phyloP scores from a whole-genome alignment of 345 rosid species.

The Citrus australasica region DNA sequence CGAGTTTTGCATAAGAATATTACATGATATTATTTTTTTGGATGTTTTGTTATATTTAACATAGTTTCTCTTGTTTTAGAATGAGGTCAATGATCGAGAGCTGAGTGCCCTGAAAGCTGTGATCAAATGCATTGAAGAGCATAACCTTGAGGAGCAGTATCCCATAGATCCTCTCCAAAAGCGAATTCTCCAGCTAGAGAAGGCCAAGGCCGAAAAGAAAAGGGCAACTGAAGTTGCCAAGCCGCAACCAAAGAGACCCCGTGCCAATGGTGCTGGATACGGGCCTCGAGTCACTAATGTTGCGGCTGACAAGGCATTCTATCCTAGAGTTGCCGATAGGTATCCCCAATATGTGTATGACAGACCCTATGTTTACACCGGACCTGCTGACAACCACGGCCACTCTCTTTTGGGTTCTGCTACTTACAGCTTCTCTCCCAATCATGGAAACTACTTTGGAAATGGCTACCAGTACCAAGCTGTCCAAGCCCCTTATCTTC shows the following conservation, averaged over 20 bases:
- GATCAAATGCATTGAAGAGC: conserved; percentile 95
- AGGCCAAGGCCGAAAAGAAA: conserved; percentile 91
- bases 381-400: conserved; percentile 58
- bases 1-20: not conserved
- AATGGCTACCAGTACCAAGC: conserved; percentile 92
- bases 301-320: conserved; percentile 51
- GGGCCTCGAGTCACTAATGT: conserved; percentile 50
- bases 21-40: not conserved
- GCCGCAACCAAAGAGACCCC: conserved; percentile 94
- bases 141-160: conserved; percentile 81
- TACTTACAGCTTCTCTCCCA: conserved; percentile 65
- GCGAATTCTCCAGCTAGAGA: conserved; percentile 76
- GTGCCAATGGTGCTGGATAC: conserved; percentile 59
- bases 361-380: conserved; percentile 61
- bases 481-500: conserved; percentile 75
- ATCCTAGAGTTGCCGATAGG: conserved; percentile 67
- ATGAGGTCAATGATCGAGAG: conserved; percentile 83
- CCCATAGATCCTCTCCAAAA: conserved; percentile 68
- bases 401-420: conserved; percentile 51
- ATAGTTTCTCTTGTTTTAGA: conserved; percentile 34
- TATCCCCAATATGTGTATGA: conserved; percentile 80
- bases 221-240: conserved; percentile 77
- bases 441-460: conserved; percentile 86
- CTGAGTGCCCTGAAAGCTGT: conserved; percentile 76
- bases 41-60: conserved; percentile 1